Conservation (phyloP, 179 eudicot genomes). For the Nepenthes alata region DNA sequence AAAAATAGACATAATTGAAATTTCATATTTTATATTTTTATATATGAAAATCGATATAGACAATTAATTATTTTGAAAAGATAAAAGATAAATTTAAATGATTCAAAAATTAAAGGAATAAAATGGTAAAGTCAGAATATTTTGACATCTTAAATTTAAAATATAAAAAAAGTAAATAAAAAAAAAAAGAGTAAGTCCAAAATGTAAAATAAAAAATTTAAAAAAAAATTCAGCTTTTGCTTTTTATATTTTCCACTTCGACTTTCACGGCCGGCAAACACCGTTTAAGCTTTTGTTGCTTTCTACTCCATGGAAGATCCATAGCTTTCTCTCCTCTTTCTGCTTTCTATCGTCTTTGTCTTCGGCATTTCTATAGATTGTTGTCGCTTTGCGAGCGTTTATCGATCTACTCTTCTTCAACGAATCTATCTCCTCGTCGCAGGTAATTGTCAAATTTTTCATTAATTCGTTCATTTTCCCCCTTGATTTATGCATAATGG, state of each 20-base stretch:
- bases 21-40: no score
- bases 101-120: no score
- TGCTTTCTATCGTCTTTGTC: slow-evolving; percentile 2
- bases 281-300: slow-evolving; percentile 33
- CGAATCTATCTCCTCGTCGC: slow-evolving; percentile 6
- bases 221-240: neutral
- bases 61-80: no score
- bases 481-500: neutral
- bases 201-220: neutral
- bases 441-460: slow-evolving; percentile 4
- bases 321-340: slow-evolving; percentile 23
- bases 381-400: neutral
- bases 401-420: slow-evolving; percentile 1
- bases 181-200: no score
- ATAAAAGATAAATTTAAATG: no score
- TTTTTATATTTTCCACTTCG: slow-evolving; percentile 16
- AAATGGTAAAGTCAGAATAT: no score
- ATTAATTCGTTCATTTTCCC: neutral
- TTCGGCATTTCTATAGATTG: neutral
- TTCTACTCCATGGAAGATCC: slow-evolving; percentile 67
- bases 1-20: no score
- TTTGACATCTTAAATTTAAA: no score
- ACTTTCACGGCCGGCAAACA: slow-evolving; percentile 20
- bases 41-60: no score
- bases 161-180: no score